phyloP scores from a whole-genome alignment of 352 stramenopile genomes.

The Globisporangium apiculatum region DNA sequence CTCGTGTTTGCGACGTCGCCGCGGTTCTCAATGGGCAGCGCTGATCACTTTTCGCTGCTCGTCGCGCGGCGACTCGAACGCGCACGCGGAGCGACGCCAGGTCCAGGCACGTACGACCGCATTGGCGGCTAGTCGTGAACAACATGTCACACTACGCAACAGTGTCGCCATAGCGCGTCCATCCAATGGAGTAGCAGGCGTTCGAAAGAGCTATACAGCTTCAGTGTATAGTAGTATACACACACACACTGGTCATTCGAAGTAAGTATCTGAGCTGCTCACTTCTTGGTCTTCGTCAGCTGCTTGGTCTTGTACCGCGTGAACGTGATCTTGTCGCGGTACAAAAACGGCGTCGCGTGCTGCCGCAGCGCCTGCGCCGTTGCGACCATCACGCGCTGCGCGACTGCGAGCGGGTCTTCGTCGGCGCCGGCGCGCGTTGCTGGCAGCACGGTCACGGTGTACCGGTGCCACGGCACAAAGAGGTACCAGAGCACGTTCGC shows the following conservation, averaged over 20 bases:
- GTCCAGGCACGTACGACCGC: conserved; percentile 33
- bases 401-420: conserved; percentile 44
- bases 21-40: conserved; percentile 17
- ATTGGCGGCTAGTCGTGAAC: conserved; percentile 14
- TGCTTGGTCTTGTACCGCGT: conserved; percentile 50
- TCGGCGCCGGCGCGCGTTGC: conserved; percentile 20
- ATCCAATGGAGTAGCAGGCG: too few relatives aligned
- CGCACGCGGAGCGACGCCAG: conserved; percentile 19
- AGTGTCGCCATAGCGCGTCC: too few relatives aligned
- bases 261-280: too few relatives aligned
- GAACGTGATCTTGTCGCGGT: conserved; percentile 64
- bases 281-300: conserved; percentile 44
- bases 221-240: too few relatives aligned
- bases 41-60: conserved; percentile 31
- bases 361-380: conserved; percentile 43
- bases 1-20: conserved; percentile 16
- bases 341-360: conserved; percentile 57
- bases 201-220: too few relatives aligned
- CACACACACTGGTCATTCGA: neutral
- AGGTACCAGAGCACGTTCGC: conserved; percentile 74
- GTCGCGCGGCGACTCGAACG: conserved; percentile 20
- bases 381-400: conserved; percentile 55
- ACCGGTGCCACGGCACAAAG: conserved; percentile 65
- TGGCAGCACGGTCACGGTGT: conserved; percentile 49
- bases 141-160: too few relatives aligned